These are phyloP conservation scores for Neurospora sp. DNA, from an alignment of 495 filamentous ascomycete species.

Conservation along the genomic window DNA sequence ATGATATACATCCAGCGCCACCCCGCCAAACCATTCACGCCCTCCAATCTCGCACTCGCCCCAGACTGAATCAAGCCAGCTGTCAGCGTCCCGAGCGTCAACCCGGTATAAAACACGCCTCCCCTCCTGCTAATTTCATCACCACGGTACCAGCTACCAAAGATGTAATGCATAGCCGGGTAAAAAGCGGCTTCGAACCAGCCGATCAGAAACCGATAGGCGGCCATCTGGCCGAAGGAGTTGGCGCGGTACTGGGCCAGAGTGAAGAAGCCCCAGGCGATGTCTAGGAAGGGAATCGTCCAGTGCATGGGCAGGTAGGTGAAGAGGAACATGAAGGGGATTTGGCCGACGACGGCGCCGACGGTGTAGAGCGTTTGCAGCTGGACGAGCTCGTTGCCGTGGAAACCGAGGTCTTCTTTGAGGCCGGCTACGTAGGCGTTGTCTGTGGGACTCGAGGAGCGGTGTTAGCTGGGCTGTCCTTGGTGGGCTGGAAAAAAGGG, in stretches of 20 bases:
- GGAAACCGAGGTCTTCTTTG: conserved; percentile 29
- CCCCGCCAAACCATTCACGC: conserved; percentile 36
- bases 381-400: conserved; percentile 39
- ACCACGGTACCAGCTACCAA: conserved; percentile 19
- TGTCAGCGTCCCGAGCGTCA: conserved; percentile 39
- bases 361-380: conserved; percentile 40
- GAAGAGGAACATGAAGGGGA: conserved; percentile 43
- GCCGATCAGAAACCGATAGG: conserved; percentile 21
- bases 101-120: conserved; percentile 39
- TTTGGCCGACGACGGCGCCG: conserved; percentile 40
- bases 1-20: conserved; percentile 49
- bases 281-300: conserved; percentile 32
- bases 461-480: neutral
- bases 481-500: neutral
- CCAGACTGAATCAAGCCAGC: conserved; percentile 43
- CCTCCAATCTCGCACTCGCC: conserved; percentile 27
- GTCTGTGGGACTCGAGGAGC: conserved; percentile 9
- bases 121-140: conserved; percentile 33
- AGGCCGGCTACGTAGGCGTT: conserved; percentile 32
- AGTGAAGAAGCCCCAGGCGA: conserved; percentile 40
- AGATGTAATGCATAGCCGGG: conserved; percentile 17
- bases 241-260: conserved; percentile 33
- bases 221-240: conserved; percentile 13
- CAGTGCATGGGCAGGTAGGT: conserved; percentile 38
- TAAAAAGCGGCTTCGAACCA: conserved; percentile 20